Evolutionary conservation across 2,329 filamentous ascomycete species (phyloP), one percentile per base, ranked within the genome.

Genomic region (Diaporthe vexans): DNA sequence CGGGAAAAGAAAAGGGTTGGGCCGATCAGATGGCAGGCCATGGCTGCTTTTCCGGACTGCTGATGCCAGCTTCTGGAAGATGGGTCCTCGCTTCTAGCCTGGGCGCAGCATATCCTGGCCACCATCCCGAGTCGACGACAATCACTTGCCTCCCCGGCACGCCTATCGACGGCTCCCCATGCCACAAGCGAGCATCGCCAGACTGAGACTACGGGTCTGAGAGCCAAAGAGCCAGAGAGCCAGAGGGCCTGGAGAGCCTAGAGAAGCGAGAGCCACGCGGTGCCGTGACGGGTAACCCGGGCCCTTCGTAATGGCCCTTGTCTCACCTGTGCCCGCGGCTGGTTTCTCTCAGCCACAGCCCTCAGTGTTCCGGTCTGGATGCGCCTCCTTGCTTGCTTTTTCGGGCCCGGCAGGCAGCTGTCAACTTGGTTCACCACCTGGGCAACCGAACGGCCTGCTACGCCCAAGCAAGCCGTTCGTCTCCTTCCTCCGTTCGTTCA

Each of bases 261-360:
- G 63, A 13, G 63, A 68, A 68, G 63, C 63, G 63, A 68, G 63
- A 67, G 63, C 63, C 63, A 68, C n/a, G 46, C 63, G 48, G 10
- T 29, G 48, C 33, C 63, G 48, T 40, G 48, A 54, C 37, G 63
- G n/a, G 46, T 8, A 13, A 33, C 19, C 33, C 63, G 63, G 63
- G 48, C 48, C 48, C 46, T 52, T 48, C 63, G 63, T 40, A 54
- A 26, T 68, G 63, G 63, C 48, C 48, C 26, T 68, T 68, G 63
- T 68, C 63, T 68, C 52, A 65, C 61, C 61, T 73, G 40, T 73
- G 40, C 3, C 26, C 19, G n/a, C 21, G 35, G 40, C 46, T 17
- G n/a, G 19, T 13, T 69, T 43, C 58, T 58, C 59, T 15, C 19
- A 37, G 54, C 52, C 71, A 68, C 51, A 26, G 43, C 61, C 13